These are phyloP conservation scores for Daldinia childiae DNA, from an alignment of 495 filamentous ascomycete species.

Conservation along the genomic window DNA sequence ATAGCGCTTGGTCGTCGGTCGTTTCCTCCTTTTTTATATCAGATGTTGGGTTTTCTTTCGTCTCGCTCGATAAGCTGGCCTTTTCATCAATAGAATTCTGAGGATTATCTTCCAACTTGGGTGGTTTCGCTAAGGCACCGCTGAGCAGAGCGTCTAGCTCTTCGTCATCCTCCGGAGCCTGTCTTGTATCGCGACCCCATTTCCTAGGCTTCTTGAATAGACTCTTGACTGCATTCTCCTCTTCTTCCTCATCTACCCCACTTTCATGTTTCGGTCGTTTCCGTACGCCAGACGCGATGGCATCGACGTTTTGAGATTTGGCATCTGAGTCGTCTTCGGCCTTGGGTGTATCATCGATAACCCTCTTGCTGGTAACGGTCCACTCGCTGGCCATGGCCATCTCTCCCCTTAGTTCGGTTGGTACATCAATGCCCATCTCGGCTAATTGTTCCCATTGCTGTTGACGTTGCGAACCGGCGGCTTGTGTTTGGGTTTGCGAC, in stretches of 20 bases:
- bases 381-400: constrained; percentile 94
- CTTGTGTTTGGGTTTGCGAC: constrained; percentile 35
- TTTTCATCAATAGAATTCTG: constrained; percentile 15
- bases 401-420: constrained; percentile 77
- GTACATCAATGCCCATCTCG: constrained; percentile 85
- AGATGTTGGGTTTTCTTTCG: constrained; percentile 50
- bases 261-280: constrained; percentile 72
- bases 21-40: constrained; percentile 50
- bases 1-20: constrained; percentile 17
- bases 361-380: constrained; percentile 72
- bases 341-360: constrained; percentile 42
- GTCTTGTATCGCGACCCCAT: constrained; percentile 78
- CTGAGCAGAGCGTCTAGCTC: constrained; percentile 79
- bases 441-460: constrained; percentile 86
- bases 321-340: constrained; percentile 38
- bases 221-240: constrained; percentile 65
- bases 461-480: constrained; percentile 76
- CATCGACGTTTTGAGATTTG: constrained; percentile 52
- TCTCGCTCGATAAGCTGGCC: constrained; percentile 51
- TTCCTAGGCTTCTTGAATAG: constrained; percentile 66
- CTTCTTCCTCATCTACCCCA: constrained; percentile 66
- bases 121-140: constrained; percentile 46
- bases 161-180: constrained; percentile 70
- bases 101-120: constrained; percentile 44
- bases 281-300: constrained; percentile 64